Evolutionary conservation across 2,329 filamentous ascomycete genomes (phyloP), one percentile per base, ranked within the genome.

Genomic region (Waltergamsia citrina): DNA sequence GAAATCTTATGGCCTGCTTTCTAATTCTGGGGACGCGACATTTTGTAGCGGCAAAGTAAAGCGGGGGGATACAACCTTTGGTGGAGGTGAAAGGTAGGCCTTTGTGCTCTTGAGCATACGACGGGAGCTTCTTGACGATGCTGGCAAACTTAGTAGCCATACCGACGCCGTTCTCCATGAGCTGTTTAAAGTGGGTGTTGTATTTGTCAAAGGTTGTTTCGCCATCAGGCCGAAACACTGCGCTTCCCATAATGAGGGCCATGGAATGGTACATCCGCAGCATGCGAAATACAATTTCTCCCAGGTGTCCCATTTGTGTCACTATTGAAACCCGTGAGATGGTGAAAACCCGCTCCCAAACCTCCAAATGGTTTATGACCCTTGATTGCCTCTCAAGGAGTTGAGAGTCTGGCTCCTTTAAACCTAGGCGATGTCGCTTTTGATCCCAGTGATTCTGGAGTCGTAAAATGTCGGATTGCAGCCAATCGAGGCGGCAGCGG

Each of bases 1-100:
- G 17, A 10, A 37, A 19, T 6, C 2, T 3, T 6, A 33, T 25
- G 14, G 29, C 29, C 18, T 33, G 23, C 14, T 5, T 2, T 8
- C 35, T 14, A 26, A 37, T 27, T 3, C n/a, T 10, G 18, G 21
- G 16, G 9, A 15, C 14, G 2, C 35, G 29, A 17, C 35, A 37
- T n/a, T 37, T 28, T 11, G 21, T 18, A 11, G 30, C 35, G 7
- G 30, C 23, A 16, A 37, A 24, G 24, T 22, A 33, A 11, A 33
- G 23, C 9, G 35, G 29, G 8, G 31, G 24, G n/a, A 33, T 28
- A 17, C 29, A 32, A 12, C 35, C 29, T 20, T 21, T 31, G 29
- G 28, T 30, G 4, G 17, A 18, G 16, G 17, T 32, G 28, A 36
- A 36, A 22, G 33, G 15, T 8, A 24, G 19, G 17, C 11, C 12